A percentile compares a stretch with the other conserved stretches of the same genome.
These are phyloP conservation scores for Aphanomyces cochlioides DNA, from an alignment of 352 stramenopile species.

Conservation along the genomic window DNA sequence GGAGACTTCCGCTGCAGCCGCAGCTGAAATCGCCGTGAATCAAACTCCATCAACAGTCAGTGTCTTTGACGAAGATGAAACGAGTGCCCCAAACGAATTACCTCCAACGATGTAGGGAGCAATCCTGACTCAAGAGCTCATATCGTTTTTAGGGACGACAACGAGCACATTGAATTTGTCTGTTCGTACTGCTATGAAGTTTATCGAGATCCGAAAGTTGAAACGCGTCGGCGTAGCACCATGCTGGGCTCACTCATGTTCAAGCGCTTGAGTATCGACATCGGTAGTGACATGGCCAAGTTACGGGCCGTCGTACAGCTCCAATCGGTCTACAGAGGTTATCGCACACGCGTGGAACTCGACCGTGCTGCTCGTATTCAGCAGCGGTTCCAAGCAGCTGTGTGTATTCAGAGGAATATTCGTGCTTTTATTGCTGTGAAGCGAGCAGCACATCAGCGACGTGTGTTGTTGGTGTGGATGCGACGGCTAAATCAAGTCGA, in stretches of 20 bases:
- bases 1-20: background rate
- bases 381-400: background rate
- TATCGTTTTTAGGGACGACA: no score
- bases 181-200: constrained; percentile 20
- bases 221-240: constrained; percentile 12
- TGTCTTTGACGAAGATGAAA: no score
- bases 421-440: background rate
- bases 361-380: background rate
- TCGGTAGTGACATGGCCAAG: constrained; percentile 7
- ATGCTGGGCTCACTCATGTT: constrained; percentile 2
- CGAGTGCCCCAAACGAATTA: no score
- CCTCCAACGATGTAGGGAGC: no score
- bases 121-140: no score
- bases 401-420: constrained; percentile 7
- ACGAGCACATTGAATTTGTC: background rate
- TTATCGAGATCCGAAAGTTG: constrained; percentile 4
- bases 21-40: background rate
- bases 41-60: background rate
- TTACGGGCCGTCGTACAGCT: background rate
- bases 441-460: background rate
- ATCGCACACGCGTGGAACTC: background rate
- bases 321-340: constrained; percentile 10
- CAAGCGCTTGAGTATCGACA: constrained; percentile 8
- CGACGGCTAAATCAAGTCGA: background rate
- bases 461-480: background rate